Evolutionary conservation across 2,329 filamentous ascomycete species (phyloP).

Genomic region (Paecilomyces sp.): DNA sequence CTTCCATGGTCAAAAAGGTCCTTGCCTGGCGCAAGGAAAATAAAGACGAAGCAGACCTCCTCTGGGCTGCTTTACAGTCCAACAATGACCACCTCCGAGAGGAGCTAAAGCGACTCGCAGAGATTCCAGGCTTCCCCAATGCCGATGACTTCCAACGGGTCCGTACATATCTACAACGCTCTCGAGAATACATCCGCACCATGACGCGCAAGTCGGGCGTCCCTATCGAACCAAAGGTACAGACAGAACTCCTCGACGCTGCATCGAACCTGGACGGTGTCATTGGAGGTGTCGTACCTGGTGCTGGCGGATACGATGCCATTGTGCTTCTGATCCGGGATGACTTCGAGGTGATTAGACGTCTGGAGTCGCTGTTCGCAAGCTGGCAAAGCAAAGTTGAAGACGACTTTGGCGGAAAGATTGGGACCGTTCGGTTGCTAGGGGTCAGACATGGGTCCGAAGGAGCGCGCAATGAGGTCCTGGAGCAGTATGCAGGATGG

Average conservation of each 20-base stretch:
- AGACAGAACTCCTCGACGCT: slow-evolving; percentile 77
- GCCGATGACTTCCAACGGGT: slow-evolving; percentile 45
- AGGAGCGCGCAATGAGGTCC: slow-evolving; percentile 34
- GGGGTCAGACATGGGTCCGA: slow-evolving; percentile 41
- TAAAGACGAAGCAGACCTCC: slow-evolving; percentile 52
- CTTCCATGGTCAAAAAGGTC: slow-evolving; percentile 91
- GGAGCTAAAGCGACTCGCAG: slow-evolving; percentile 51
- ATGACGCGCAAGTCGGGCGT: slow-evolving; percentile 72
- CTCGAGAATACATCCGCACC: slow-evolving; percentile 58
- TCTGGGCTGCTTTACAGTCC: slow-evolving; percentile 70
- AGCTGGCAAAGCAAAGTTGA: slow-evolving; percentile 53
- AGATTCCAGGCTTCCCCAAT: slow-evolving; percentile 35
- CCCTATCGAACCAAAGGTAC: slow-evolving; percentile 80
- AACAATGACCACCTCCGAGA: slow-evolving; percentile 65
- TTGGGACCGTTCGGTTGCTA: slow-evolving; percentile 38
- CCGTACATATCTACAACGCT: slow-evolving; percentile 44
- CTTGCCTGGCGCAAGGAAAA: slow-evolving; percentile 70
- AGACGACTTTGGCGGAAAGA: slow-evolving; percentile 38
- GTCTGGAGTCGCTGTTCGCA: slow-evolving; percentile 56
- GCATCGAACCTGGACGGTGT: slow-evolving; percentile 67
- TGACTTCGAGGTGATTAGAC: slow-evolving; percentile 54
- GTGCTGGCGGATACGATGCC: slow-evolving; percentile 90
- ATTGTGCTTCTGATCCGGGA: slow-evolving; percentile 73
- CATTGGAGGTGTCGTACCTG: slow-evolving; percentile 84
- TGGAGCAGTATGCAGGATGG: slow-evolving; percentile 33